Percentiles rank a stretch among this genome's conserved stretches.
phyloP scores from a whole-genome alignment of 2,329 filamentous ascomycete species.

The Huntiella omanensis region DNA sequence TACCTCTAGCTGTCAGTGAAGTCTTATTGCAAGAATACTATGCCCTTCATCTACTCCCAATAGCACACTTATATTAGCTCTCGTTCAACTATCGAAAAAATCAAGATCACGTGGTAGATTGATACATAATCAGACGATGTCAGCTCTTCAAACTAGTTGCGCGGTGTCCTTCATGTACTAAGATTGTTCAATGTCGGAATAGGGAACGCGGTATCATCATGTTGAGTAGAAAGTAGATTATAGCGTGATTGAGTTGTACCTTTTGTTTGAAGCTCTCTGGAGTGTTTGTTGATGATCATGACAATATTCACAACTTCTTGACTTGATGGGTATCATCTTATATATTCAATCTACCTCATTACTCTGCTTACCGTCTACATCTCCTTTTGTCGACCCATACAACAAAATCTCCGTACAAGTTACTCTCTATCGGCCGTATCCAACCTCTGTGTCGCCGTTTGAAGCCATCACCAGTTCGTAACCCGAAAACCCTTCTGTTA shows the following conservation, averaged over 20 bases:
- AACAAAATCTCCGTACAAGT: background rate
- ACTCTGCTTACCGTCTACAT: too few species aligned
- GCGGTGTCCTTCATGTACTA: conserved; percentile 1
- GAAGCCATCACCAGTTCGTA: too few species aligned
- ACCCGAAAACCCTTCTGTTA: too few species aligned
- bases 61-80: background rate
- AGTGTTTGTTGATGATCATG: too few species aligned
- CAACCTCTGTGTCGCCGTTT: too few species aligned
- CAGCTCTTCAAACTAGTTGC: conserved; percentile 4
- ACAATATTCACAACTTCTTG: background rate
- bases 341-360: background rate
- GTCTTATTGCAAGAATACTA: background rate
- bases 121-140: conserved; percentile 4
- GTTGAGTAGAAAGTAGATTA: background rate
- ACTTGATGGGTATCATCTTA: background rate
- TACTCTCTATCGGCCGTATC: too few species aligned
- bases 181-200: conserved; percentile 4
- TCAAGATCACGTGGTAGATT: background rate
- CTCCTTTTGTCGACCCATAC: background rate
- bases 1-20: background rate
- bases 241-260: too few species aligned
- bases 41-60: background rate
- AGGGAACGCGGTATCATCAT: conserved; percentile 3
- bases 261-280: too few species aligned
- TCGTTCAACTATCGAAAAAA: background rate